Conservation (phyloP, 2,329 filamentous ascomycete genomes). For the Hypoxylon sp. region DNA sequence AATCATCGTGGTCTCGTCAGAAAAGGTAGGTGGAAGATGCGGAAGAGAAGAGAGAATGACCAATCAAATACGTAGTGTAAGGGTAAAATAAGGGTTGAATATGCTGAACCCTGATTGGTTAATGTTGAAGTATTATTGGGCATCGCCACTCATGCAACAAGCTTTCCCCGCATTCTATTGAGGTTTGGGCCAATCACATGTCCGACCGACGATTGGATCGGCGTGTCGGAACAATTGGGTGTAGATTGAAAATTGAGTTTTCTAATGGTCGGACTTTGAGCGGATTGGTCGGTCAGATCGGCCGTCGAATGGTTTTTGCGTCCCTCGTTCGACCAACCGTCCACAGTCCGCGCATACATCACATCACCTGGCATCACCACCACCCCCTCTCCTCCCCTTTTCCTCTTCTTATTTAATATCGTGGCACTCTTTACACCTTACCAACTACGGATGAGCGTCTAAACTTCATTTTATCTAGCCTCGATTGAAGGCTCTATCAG, state of each 20-base stretch:
- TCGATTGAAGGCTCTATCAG: conserved; percentile 26
- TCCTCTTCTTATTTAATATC: conserved; percentile 1
- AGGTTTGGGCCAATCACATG: conserved; percentile 28
- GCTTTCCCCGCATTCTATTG: conserved; percentile 42
- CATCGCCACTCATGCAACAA: conserved; percentile 34
- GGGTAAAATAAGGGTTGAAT: conserved; percentile 10
- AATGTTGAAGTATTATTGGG: conserved; percentile 11
- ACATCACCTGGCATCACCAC: conserved; percentile 45
- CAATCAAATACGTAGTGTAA: conserved; percentile 14
- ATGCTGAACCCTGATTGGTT: conserved; percentile 27
- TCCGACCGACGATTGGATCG: conserved; percentile 12
- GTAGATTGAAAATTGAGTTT: conserved; percentile 34
- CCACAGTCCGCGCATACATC: conserved; percentile 26
- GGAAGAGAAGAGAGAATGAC: not conserved
- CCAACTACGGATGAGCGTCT: conserved; percentile 21
- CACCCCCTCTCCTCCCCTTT: conserved; percentile 12
- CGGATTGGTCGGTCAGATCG: conserved; percentile 35
- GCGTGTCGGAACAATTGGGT: conserved; percentile 41
- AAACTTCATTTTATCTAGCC: conserved; percentile 25
- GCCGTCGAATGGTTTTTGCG: conserved; percentile 40
- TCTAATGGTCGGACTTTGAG: conserved; percentile 22
- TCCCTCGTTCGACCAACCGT: conserved; percentile 28
- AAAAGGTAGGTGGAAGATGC: conserved; percentile 20
- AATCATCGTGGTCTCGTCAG: conserved; percentile 29
- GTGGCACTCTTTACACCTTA: conserved; percentile 6